A percentile compares a stretch with the other conserved stretches of the same genome.
Evolutionary conservation across 345 rosid genomes (phyloP).

Genomic region (Bruguiera gymnorhiza): DNA sequence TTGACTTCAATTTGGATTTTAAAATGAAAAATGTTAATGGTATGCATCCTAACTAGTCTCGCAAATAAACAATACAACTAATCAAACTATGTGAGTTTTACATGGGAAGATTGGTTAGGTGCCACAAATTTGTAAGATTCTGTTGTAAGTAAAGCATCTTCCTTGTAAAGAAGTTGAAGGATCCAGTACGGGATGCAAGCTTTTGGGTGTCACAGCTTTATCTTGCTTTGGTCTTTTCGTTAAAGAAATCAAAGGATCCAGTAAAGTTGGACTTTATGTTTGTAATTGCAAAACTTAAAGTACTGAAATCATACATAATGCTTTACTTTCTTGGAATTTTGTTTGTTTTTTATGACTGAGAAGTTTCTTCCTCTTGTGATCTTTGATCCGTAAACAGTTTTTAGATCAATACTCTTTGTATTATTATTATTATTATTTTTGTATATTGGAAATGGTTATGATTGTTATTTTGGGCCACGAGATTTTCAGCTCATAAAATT

Average conservation of each 20-base stretch:
- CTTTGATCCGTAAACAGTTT: slow-evolving; percentile 5
- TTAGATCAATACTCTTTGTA: background rate
- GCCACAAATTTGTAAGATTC: too few species aligned
- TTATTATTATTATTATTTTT: background rate
- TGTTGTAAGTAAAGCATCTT: too few species aligned
- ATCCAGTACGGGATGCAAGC: too few species aligned
- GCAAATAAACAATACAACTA: too few species aligned
- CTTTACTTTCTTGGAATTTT: background rate
- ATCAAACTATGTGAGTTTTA: too few species aligned
- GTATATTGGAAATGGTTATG: background rate
- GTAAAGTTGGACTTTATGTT: too few species aligned
- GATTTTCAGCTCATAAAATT: background rate
- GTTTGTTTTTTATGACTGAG: background rate
- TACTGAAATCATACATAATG: background rate
- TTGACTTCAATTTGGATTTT: background rate
- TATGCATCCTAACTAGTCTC: background rate
- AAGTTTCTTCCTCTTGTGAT: background rate
- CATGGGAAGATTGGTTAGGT: too few species aligned
- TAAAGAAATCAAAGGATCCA: too few species aligned
- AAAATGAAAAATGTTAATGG: background rate
- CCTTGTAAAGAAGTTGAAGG: too few species aligned
- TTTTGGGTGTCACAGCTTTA: too few species aligned
- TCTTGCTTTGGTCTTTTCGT: too few species aligned
- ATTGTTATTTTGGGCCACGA: background rate
- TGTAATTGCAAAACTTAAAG: background rate